These are phyloP conservation scores for Claviceps citrina DNA, from an alignment of 2,329 filamentous ascomycete genomes.

Conservation along the genomic window DNA sequence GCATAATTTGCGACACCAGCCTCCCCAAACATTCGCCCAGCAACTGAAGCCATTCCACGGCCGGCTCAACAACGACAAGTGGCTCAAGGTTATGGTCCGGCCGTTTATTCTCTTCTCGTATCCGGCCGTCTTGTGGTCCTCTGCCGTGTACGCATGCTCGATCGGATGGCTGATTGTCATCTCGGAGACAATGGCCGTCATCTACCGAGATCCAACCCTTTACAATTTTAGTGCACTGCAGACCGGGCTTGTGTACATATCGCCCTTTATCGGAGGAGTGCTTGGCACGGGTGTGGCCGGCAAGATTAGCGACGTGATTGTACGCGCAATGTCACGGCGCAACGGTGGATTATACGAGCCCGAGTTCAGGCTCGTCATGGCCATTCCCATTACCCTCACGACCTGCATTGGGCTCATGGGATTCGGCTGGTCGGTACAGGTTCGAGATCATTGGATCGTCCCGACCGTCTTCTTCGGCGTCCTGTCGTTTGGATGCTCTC, in stretches of 20 bases:
- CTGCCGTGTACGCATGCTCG: slow-evolving; percentile 70
- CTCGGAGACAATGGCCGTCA: slow-evolving; percentile 68
- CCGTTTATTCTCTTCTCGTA: slow-evolving; percentile 81
- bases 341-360: slow-evolving; percentile 95
- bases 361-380: slow-evolving; percentile 85
- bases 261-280: slow-evolving; percentile 75
- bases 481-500: slow-evolving; percentile 78
- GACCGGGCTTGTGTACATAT: slow-evolving; percentile 76
- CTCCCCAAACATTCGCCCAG: slow-evolving; percentile 55
- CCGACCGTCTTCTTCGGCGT: slow-evolving; percentile 88
- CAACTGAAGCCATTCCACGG: slow-evolving; percentile 67
- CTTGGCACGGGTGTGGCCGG: slow-evolving; percentile 86
- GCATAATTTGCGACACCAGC: slow-evolving; percentile 47
- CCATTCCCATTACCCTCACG: slow-evolving; percentile 57
- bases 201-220: slow-evolving; percentile 52
- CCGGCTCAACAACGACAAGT: slow-evolving; percentile 60
- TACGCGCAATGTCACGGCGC: slow-evolving; percentile 62
- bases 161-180: slow-evolving; percentile 93
- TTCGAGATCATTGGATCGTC: slow-evolving; percentile 69
- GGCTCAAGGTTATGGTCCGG: slow-evolving; percentile 60
- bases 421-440: slow-evolving; percentile 81
- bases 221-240: slow-evolving; percentile 75
- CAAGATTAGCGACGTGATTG: slow-evolving; percentile 71
- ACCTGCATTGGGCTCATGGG: slow-evolving; percentile 83
- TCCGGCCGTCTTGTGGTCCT: slow-evolving; percentile 77